A percentile compares a stretch with the other conserved stretches of the same genome.
Conservation (phyloP, 805 yeast species). For the Teunomyces aglyptinius region DNA sequence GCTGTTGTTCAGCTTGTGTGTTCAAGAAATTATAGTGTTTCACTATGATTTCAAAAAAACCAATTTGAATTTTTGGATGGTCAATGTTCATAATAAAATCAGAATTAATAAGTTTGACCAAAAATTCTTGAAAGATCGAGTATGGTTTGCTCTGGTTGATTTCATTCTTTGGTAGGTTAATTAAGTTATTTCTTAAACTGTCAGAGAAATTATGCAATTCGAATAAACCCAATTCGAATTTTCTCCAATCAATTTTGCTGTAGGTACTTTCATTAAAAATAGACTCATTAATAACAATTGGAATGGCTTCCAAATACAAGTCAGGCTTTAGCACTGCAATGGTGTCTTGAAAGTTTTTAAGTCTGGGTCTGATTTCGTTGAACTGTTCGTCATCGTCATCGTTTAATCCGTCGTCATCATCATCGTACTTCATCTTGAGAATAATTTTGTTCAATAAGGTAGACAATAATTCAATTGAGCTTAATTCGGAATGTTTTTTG, state of each 20-base stretch:
- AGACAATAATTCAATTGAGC: slow-evolving; percentile 50
- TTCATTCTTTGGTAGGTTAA: slow-evolving; percentile 66
- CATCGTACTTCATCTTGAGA: slow-evolving; percentile 76
- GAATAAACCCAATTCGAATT: slow-evolving; percentile 80
- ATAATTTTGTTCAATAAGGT: slow-evolving; percentile 68
- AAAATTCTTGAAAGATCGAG: slow-evolving; percentile 57
- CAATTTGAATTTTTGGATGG: slow-evolving; percentile 80
- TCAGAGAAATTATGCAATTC: slow-evolving; percentile 81
- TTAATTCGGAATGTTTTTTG: slow-evolving; percentile 48
- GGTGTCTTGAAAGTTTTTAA: slow-evolving; percentile 81
- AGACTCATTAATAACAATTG: slow-evolving; percentile 53
- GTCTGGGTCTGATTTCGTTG: slow-evolving; percentile 68
- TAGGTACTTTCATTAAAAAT: slow-evolving; percentile 22
- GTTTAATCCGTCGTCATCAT: slow-evolving; percentile 59
- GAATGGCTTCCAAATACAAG: slow-evolving; percentile 58
- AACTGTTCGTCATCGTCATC: slow-evolving; percentile 77
- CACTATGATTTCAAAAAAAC: slow-evolving; percentile 80
- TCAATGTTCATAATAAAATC: slow-evolving; percentile 46
- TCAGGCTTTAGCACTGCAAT: slow-evolving; percentile 58
- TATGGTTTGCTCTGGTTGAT: slow-evolving; percentile 66
- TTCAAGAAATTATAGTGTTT: slow-evolving; percentile 68
- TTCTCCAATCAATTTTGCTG: slow-evolving; percentile 62
- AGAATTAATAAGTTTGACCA: slow-evolving; percentile 53
- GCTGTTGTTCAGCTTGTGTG: slow-evolving; percentile 37
- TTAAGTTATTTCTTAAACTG: slow-evolving; percentile 70